Base-by-base conservation (phyloP, 371 early-diverging fungal species). In the Rhizopus microsporus region DNA sequence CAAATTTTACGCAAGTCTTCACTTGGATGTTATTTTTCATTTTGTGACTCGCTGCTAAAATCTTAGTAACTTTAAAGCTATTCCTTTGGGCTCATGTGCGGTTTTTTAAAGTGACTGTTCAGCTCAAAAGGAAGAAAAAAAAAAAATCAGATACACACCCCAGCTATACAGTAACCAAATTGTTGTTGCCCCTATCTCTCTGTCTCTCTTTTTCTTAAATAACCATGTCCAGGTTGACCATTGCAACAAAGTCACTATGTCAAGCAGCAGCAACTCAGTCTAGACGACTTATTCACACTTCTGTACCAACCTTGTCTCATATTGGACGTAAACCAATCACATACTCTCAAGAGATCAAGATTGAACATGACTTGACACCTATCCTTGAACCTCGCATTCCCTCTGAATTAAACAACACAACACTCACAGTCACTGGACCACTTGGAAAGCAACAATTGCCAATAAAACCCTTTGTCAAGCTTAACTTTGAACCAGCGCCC, bases 381-480 rank as follows among this genome's bases (percentile, higher is more conserved):
- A 77, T 76, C 50, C 61, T 63, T 38, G 71, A 74, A 37, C 78
- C 88, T 56, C 79, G 84, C 68, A 78, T 87, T 65, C 75, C 83
- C 59, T 77, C 83, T 33, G 85, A 84, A 62, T 61, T 79, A n/a
- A 67, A 86, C 68, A 86, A 82, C 55, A 88, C 87, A 7, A 81
- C 75, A 9, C 72, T 93, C 8, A 78, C 69, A 45, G 89, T 97
- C 9, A 86, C 63, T 1, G 98, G 98, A 0, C 96, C 96, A 1
- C 69, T 90, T 7, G 96, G 95, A 29, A 71, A 83, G 44, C 86
- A 91, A 12, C 59, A 64, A 17, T 69, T 94, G 70, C 86, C 91
- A 2, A 84, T 97, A 56, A 86, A 88, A 51, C 92, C 94, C 7
- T 96, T 82, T 67, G 87, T 95, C 23, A 75, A 77, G 9, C 64